phyloP scores from a whole-genome alignment of 164 flowering plant species.

The Litsea cubeba region DNA sequence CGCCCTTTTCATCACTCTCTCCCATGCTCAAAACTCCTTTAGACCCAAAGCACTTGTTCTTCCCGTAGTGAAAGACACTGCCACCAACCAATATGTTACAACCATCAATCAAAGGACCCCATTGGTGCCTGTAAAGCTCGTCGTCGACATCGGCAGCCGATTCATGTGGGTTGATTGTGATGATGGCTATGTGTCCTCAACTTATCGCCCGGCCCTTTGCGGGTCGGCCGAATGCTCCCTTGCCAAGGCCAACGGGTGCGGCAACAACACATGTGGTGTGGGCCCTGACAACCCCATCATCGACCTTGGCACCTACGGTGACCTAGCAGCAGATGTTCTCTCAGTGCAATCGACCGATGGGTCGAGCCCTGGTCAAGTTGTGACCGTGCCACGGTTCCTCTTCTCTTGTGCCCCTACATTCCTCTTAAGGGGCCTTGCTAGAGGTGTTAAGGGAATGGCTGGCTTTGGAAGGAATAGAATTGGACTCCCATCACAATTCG shows the following conservation, averaged over 20 bases:
- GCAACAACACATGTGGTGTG: constrained; percentile 19
- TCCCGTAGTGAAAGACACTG: constrained; percentile 8
- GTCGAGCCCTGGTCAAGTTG: constrained; percentile 16
- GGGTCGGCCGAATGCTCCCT: constrained; percentile 9
- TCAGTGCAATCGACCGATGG: constrained; percentile 24
- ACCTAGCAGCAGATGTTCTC: constrained; percentile 16
- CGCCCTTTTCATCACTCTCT: too few relatives aligned
- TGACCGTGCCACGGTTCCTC: constrained; percentile 14
- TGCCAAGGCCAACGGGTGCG: constrained; percentile 14
- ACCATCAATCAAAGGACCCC: constrained; percentile 11
- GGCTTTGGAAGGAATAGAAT: constrained; percentile 27
- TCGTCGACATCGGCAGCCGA: constrained; percentile 3
- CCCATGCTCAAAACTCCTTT: too few relatives aligned
- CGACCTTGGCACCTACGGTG: constrained; percentile 6
- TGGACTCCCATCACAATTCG: constrained; percentile 23
- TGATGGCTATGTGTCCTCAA: constrained; percentile 10
- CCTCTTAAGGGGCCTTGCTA: constrained; percentile 8
- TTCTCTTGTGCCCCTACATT: constrained; percentile 17
- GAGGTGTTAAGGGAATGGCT: constrained; percentile 19
- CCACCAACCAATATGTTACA: constrained; percentile 8
- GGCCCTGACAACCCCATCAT: constrained; percentile 12
- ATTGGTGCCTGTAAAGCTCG: constrained; percentile 1
- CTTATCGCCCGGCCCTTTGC: constrained; percentile 8
- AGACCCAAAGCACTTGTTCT: neutral
- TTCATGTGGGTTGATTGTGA: constrained; percentile 14